phyloP scores from a whole-genome alignment of 495 filamentous ascomycete species.

The Neurospora sp. region DNA sequence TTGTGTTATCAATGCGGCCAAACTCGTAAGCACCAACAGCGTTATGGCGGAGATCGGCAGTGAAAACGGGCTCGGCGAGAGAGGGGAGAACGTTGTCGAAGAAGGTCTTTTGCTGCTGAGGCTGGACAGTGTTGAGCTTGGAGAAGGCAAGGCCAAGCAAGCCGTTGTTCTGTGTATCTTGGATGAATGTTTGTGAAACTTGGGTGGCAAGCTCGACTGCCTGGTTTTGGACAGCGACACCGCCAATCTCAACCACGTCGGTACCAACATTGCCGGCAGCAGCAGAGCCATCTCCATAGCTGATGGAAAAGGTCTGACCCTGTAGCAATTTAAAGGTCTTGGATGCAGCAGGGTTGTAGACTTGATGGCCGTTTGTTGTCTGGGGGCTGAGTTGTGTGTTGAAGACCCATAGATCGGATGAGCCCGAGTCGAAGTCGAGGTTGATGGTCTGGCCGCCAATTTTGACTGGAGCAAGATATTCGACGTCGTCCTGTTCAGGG shows the following conservation, averaged over 20 bases:
- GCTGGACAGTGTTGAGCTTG: conserved; percentile 61
- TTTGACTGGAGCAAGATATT: conserved; percentile 60
- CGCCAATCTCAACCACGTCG: conserved; percentile 66
- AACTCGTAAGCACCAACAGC: conserved; percentile 65
- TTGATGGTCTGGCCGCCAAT: conserved; percentile 66
- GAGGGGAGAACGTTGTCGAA: conserved; percentile 61
- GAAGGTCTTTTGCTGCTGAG: conserved; percentile 62
- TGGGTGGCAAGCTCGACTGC: conserved; percentile 59
- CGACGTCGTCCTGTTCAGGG: conserved; percentile 51
- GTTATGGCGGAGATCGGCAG: conserved; percentile 54
- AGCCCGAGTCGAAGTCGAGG: conserved; percentile 78
- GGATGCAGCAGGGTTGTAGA: conserved; percentile 55
- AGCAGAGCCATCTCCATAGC: conserved; percentile 64
- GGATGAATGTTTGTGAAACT: conserved; percentile 54
- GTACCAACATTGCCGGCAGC: conserved; percentile 58
- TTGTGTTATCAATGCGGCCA: conserved; percentile 54
- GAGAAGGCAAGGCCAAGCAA: conserved; percentile 71
- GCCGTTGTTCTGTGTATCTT: conserved; percentile 55
- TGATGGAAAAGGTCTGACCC: conserved; percentile 49
- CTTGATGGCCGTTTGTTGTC: conserved; percentile 39
- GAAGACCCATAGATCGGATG: conserved; percentile 78
- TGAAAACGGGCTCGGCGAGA: conserved; percentile 62
- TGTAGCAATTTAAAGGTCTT: conserved; percentile 36
- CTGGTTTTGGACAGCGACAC: conserved; percentile 55
- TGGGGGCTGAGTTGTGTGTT: conserved; percentile 47